A percentile compares a stretch with the other conserved stretches of the same genome.
Evolutionary conservation across 2,329 filamentous ascomycete species (phyloP).

Genomic region (Purpureocillium takamizusanense): DNA sequence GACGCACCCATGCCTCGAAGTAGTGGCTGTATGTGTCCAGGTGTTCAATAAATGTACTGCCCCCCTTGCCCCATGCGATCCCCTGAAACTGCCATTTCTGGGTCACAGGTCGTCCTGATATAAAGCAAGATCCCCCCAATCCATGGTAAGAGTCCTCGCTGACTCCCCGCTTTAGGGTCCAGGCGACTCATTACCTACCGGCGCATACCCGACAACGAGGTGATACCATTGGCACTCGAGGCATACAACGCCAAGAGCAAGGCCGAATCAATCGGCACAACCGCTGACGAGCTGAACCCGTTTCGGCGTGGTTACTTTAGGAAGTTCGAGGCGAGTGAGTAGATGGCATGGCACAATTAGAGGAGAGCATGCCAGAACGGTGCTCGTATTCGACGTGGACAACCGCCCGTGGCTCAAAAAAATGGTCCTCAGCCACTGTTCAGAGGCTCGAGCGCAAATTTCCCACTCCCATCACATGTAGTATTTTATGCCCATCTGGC

Average conservation of each 20-base stretch:
- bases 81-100: neutral
- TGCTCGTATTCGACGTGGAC: no score
- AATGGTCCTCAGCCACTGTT: no score
- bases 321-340: constrained; percentile 33
- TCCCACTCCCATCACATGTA: no score
- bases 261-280: constrained; percentile 29
- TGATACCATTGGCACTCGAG: constrained; percentile 35
- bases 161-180: constrained; percentile 54
- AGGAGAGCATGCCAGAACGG: no score
- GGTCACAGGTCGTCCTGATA: no score
- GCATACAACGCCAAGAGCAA: constrained; percentile 20
- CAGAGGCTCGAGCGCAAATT: no score
- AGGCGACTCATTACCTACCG: constrained; percentile 81
- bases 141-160: constrained; percentile 4
- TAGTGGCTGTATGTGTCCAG: constrained; percentile 73
- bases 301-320: constrained; percentile 52
- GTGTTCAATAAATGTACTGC: constrained; percentile 73
- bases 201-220: constrained; percentile 51
- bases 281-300: constrained; percentile 51
- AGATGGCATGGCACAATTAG: constrained; percentile 5
- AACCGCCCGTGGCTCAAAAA: no score
- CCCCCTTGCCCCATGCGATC: neutral
- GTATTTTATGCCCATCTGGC: no score
- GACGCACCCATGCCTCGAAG: constrained; percentile 62
- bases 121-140: no score